Conservation (phyloP, 169 alveolate species). For the Eimeria brunetti region DNA sequence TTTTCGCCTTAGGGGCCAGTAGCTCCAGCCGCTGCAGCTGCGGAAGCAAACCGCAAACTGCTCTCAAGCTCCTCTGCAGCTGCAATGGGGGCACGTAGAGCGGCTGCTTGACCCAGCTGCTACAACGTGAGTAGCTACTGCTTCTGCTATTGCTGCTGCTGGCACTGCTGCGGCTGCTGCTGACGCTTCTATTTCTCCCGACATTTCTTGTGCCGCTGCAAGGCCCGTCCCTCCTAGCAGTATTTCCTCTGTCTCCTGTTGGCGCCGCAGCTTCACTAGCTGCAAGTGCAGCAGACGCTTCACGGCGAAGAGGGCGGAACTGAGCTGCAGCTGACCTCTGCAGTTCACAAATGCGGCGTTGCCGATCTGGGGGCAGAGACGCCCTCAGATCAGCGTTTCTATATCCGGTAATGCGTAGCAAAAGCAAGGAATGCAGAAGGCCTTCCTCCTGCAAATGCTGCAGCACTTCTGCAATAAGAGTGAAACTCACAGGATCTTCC, state of each 20-base stretch:
- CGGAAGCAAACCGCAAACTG: conserved; percentile 50
- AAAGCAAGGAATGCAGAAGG: conserved; percentile 44
- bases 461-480: conserved; percentile 29
- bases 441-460: conserved; percentile 34
- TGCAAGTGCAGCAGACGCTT: conserved; percentile 21
- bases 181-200: neutral
- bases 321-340: conserved; percentile 17
- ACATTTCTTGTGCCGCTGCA: neutral
- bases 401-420: conserved; percentile 58
- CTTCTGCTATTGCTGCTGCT: conserved; percentile 2
- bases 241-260: neutral
- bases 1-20: neutral
- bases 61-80: conserved; percentile 41
- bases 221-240: neutral
- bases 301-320: neutral
- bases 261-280: conserved; percentile 1
- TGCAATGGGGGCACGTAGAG: conserved; percentile 64
- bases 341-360: conserved; percentile 26
- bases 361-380: conserved; percentile 37
- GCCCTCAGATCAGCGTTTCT: conserved; percentile 50
- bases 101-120: conserved; percentile 15
- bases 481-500: conserved; percentile 48
- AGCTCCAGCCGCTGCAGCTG: conserved; percentile 71
- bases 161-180: conserved; percentile 29
- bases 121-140: neutral